Base-by-base conservation (phyloP, 108 stramenopile species). In the Aurantiochytrium sp. region DNA sequence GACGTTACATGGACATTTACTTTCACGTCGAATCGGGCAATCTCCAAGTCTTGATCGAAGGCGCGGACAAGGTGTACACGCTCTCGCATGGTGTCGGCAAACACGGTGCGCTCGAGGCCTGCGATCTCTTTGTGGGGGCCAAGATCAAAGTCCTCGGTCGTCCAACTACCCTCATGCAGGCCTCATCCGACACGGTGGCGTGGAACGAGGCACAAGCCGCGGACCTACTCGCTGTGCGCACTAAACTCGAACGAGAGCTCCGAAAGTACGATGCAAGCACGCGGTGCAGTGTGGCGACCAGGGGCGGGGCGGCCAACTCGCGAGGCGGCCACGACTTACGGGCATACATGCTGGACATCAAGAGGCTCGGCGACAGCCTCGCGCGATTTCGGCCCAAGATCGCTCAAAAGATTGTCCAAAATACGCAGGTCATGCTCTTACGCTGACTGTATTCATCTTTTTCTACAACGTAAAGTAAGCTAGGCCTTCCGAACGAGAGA, bases 111-210 rank as follows among this genome's bases (percentile, higher is more conserved):
- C 73, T 81, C 3, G 45, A 81, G 39, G 39, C 42, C 73, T 81
- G 45, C 0, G 73, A 81, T 41, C 73, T 81, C 12, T 81, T 81
- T 48, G 73, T 81, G 10, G 73, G 73, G 19, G 73, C 73, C 42
- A 81, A 48, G 30, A 81, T 81, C 73, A 48, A 81, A 6, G 32
- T 81, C 32, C 45, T 81, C 12, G 73, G 73, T 27, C 39, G 73
- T 12, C 39, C n/a, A 12, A 81, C 73, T 12, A 81, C 73, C 15
- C 73, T 81, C 10, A 81, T 81, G 73, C 73, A 81, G 24, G 73
- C 42, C 6, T 81, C 73, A 37, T 48, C 45, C n/a, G 42, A 81
- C 12, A 81, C 73, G 24, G 39, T 41, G 42, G 12, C 21, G 32
- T 81, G 73, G 73, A 41, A 48, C 73, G 45, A 41, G 30, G 6